Percentiles rank a stretch among this genome's conserved stretches.
These are phyloP conservation scores for Solanum sitiens DNA, from an alignment of 257 asterid genomes.

Conservation along the genomic window DNA sequence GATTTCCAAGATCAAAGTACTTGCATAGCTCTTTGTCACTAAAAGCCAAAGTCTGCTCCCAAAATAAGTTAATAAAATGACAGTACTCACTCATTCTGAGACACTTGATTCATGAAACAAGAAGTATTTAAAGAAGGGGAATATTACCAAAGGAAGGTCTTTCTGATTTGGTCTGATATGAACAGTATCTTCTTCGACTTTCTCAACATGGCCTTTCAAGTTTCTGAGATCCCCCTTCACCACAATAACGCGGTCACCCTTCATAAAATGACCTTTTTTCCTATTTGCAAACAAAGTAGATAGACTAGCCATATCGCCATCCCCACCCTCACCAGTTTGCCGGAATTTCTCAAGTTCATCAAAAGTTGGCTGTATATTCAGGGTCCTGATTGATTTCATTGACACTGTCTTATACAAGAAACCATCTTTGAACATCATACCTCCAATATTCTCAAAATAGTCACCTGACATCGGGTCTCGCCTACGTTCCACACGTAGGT, in stretches of 20 bases:
- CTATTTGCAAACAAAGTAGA: constrained; percentile 77
- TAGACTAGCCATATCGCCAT: constrained; percentile 73
- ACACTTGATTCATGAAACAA: neutral
- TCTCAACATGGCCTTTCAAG: constrained; percentile 85
- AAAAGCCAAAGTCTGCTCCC: constrained; percentile 74
- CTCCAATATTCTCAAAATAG: constrained; percentile 74
- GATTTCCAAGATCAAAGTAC: constrained; percentile 92
- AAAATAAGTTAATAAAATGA: neutral
- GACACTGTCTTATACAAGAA: constrained; percentile 75
- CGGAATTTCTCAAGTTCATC: constrained; percentile 97
- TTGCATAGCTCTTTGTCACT: constrained; percentile 86
- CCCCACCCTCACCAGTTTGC: constrained; percentile 71
- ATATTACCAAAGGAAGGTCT: constrained; percentile 52
- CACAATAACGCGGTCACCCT: constrained; percentile 89
- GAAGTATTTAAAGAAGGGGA: neutral
- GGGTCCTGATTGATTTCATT: constrained; percentile 79
- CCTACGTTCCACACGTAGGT: constrained; percentile 75
- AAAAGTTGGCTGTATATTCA: constrained; percentile 75
- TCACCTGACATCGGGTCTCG: constrained; percentile 77
- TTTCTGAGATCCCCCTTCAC: constrained; percentile 89
- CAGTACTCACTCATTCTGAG: neutral
- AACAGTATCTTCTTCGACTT: constrained; percentile 92
- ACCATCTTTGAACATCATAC: constrained; percentile 96
- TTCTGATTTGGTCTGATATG: constrained; percentile 78
- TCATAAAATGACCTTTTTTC: constrained; percentile 92